Evolutionary conservation across 2,329 filamentous ascomycete genomes (phyloP), one percentile per base, ranked within the genome.

Genomic region (Cytospora chrysosperma): DNA sequence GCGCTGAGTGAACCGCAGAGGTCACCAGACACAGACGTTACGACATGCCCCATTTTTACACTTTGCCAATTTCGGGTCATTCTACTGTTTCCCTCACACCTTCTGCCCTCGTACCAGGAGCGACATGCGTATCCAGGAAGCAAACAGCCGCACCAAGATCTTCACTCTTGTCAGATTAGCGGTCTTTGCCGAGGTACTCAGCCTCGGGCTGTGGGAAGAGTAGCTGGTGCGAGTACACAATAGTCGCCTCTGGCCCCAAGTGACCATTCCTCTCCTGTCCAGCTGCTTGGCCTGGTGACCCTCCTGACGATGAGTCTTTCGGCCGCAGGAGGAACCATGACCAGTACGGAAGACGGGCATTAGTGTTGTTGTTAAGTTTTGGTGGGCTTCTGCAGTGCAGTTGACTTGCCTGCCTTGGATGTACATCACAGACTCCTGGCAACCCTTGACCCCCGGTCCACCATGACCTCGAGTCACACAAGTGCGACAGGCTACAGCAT

Each of bases 261-360:
- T 59, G 49, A 56, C 58, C 59, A 58, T 59, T 47, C 57, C 52
- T 40, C 43, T 56, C 61, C 27, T 47, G 58, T 52, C 57, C 61
- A 61, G 49, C 50, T 64, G 43, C n/a, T 47, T 37, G 51, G 26
- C 40, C 49, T 52, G 53, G 54, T 63, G 60, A 56, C 60, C 43
- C 30, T 27, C 53, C 52, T 52, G 49, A 40, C 61, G 61, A 61
- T 61, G 57, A 64, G 58, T 59, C 57, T 54, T 34, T 61, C 30
- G 61, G 61, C 57, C 52, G 50, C 56, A 63, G 21, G 53, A 34
- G 34, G 27, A 52, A 27, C 54, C 61, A 40, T 58, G 47, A 47
- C 55, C 55, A 24, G 34, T 28, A 32, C 17, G n/a, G 27, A 17
- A 32, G 28, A 4, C n/a, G 51, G 26, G 9, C 9, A 47, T 47